phyloP scores from a whole-genome alignment of 345 rosid genomes.

The Aegle marmelos region DNA sequence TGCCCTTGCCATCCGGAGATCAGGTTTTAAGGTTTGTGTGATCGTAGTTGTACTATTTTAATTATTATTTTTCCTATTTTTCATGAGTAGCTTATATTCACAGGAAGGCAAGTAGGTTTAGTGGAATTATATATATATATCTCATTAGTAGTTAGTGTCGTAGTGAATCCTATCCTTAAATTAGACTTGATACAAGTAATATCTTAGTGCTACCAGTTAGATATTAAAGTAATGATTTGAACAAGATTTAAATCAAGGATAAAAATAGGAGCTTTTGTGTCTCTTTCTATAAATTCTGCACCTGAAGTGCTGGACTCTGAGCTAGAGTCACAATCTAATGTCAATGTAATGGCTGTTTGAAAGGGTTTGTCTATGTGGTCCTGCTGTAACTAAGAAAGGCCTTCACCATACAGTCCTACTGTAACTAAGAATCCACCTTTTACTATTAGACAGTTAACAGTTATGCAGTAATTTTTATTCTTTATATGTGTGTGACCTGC shows the following conservation, averaged over 20 bases:
- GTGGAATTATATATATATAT: background rate
- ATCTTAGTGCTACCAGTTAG: background rate
- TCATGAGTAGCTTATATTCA: background rate
- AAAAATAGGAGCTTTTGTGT: background rate
- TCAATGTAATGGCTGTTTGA: background rate
- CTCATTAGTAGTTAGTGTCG: background rate
- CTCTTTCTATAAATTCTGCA: background rate
- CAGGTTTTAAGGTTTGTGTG: conserved; percentile 88
- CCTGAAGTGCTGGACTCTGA: background rate
- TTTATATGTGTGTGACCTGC: background rate
- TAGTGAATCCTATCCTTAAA: background rate
- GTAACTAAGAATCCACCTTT: background rate
- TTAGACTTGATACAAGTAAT: background rate
- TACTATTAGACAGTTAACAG: background rate
- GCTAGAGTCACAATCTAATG: background rate
- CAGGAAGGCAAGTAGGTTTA: conserved; percentile 2
- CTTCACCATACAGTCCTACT: background rate
- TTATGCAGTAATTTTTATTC: background rate
- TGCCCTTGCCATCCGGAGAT: conserved; percentile 74
- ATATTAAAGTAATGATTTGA: background rate
- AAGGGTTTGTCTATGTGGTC: background rate
- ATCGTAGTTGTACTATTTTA: background rate
- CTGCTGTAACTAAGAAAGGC: background rate
- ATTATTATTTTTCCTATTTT: background rate
- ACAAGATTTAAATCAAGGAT: background rate